Conservation (phyloP, 306 rosid species). For the Prunus dulcis region DNA sequence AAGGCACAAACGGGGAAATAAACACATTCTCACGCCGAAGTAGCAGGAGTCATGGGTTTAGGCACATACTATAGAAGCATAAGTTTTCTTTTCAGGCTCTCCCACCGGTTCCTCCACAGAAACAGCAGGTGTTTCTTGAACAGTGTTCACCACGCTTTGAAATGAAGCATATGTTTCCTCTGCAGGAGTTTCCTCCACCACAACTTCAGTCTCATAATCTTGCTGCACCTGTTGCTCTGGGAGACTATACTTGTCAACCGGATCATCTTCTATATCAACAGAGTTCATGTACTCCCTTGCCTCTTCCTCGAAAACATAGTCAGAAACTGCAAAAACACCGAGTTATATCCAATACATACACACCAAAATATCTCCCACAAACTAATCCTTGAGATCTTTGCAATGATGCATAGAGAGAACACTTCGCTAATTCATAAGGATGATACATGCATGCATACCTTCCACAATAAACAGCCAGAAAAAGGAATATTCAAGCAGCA, state of each 20-base stretch:
- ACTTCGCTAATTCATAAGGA: neutral
- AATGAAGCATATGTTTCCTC: slow-evolving; percentile 50
- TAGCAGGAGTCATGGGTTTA: neutral
- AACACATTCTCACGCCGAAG: neutral
- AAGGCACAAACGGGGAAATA: neutral
- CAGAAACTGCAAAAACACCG: slow-evolving; percentile 45
- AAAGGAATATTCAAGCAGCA: neutral
- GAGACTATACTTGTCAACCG: slow-evolving; percentile 77
- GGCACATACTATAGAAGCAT: slow-evolving; percentile 83
- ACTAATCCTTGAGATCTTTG: neutral
- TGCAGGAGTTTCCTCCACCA: slow-evolving; percentile 72
- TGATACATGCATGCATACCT: neutral
- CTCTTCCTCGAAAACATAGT: slow-evolving; percentile 80
- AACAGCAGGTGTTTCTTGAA: slow-evolving; percentile 47
- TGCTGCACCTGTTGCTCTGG: slow-evolving; percentile 77
- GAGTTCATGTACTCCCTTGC: slow-evolving; percentile 68
- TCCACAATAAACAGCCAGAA: neutral
- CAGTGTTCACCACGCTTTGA: slow-evolving; percentile 40
- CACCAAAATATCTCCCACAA: neutral
- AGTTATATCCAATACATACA: slow-evolving; percentile 13
- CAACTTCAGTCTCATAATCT: slow-evolving; percentile 62
- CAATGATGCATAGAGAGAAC: neutral
- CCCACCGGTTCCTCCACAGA: slow-evolving; percentile 62
- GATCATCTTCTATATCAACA: slow-evolving; percentile 78
- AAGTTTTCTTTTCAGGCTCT: slow-evolving; percentile 79